A percentile compares a stretch with the other conserved stretches of the same genome.
phyloP scores from a whole-genome alignment of 805 yeast species.

The Monosporozyma aerobia region DNA sequence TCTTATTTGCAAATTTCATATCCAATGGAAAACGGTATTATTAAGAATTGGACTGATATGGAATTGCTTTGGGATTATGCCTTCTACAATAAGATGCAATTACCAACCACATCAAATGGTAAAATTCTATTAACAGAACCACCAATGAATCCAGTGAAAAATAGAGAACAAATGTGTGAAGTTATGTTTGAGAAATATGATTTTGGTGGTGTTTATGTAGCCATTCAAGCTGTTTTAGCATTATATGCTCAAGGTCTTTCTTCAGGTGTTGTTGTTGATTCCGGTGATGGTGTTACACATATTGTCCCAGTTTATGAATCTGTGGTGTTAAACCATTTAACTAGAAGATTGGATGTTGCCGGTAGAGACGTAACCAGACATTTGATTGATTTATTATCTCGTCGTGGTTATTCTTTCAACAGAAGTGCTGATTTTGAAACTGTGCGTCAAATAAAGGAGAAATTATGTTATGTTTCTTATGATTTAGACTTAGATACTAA shows the following conservation, averaged over 20 bases:
- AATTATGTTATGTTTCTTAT: constrained; percentile 88
- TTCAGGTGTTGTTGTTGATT: constrained; percentile 96
- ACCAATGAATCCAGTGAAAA: constrained; percentile 91
- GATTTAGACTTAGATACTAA: constrained; percentile 85
- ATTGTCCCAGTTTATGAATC: constrained; percentile 97
- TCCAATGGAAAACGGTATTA: constrained; percentile 98
- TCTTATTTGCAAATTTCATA: constrained; percentile 87
- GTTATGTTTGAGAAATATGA: constrained; percentile 90
- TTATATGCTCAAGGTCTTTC: constrained; percentile 94
- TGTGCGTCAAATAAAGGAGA: constrained; percentile 95
- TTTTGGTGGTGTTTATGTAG: constrained; percentile 90
- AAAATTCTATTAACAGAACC: constrained; percentile 92
- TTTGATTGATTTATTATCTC: constrained; percentile 77
- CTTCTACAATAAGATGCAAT: constrained; percentile 80
- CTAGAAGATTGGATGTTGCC: constrained; percentile 89
- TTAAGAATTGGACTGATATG: constrained; percentile 98
- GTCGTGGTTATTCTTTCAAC: constrained; percentile 96
- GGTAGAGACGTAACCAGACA: constrained; percentile 98
- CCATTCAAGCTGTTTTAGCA: constrained; percentile 96
- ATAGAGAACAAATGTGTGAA: constrained; percentile 87
- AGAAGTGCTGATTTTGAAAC: constrained; percentile 98
- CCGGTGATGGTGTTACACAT: constrained; percentile 92
- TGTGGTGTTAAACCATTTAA: constrained; percentile 89
- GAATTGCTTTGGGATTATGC: constrained; percentile 97
- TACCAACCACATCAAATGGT: constrained; percentile 63